Base-by-base conservation (phyloP, 768 basidiomycete genomes). In the Lentinula raphanica region DNA sequence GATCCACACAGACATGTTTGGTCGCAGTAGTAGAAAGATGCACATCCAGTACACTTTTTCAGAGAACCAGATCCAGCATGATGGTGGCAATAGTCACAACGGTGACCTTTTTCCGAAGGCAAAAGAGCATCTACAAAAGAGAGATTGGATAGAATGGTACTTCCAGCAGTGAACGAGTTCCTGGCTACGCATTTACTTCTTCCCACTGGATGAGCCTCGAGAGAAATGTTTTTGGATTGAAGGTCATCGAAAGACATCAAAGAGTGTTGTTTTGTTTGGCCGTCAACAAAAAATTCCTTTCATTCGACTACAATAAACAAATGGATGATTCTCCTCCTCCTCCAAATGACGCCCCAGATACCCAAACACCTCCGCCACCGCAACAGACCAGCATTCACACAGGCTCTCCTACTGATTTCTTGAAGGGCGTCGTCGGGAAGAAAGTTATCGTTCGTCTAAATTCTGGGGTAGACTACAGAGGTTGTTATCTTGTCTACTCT, bases 351-450 rank as follows among this genome's bases (percentile, higher is more conserved):
- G 42, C 42, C 9, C 40, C 42, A 8, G 56, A 49, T 57, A 27
- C 23, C 8, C 45, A 46, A n/a, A 44, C 42, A 40, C 31, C 46
- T 27, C 46, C 46, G 11, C 56, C 56, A 17, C 56, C 45, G 31
- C 56, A 76, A 12, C 79, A 79, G 0, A 79, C 82, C 6, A 59
- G 71, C 5, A 63, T 72, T 1, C 69, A 78, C 23, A 79, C 85
- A 7, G 94, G 94, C 2, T 94, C 93, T 5, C 94, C 93, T 0
- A 93, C 92, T 0, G 93, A 94, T 62, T 98, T 96, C 65, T 70
- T 98, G 59, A 95, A 96, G 72, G 92, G 90, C 31, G 94, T 98
- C 21, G 94, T 98, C 7, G 96, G 96, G n/a, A 96, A 96, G 71
- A 81, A 83, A 58, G 95, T 98, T 53, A 90, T 95, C 58, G 96